These are phyloP conservation scores for Pouteria glomerata DNA, from an alignment of 148 eudicot species.

Conservation along the genomic window DNA sequence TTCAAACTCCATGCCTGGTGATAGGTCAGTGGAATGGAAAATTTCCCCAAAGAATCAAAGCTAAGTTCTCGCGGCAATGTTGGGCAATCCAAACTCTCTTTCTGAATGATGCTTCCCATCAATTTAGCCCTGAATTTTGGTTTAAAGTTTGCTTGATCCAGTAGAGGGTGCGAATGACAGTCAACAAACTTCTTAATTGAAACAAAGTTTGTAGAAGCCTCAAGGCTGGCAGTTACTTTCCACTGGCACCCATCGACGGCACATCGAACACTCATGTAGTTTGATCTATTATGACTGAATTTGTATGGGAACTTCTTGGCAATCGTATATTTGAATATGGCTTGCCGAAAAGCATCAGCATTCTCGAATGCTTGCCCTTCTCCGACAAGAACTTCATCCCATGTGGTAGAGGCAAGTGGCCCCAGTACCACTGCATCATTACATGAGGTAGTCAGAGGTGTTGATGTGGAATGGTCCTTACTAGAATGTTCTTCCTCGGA, in stretches of 20 bases:
- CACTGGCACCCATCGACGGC: slow-evolving; percentile 2
- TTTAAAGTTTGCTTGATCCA: slow-evolving; percentile 1
- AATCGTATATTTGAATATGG: slow-evolving; percentile 1
- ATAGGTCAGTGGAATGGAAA: slow-evolving; percentile 7
- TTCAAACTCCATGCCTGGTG: slow-evolving; percentile 11
- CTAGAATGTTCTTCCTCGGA: slow-evolving; percentile 4
- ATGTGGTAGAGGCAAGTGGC: not conserved
- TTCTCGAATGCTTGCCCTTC: slow-evolving; percentile 14
- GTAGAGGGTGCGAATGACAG: slow-evolving; percentile 3
- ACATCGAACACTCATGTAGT: slow-evolving; percentile 11
- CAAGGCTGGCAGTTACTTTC: slow-evolving; percentile 6
- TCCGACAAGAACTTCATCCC: slow-evolving; percentile 7
- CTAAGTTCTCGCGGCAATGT: slow-evolving; percentile 8
- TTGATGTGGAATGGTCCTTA: not conserved
- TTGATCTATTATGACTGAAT: not conserved
- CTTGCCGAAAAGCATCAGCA: slow-evolving; percentile 2
- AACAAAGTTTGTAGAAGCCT: slow-evolving; percentile 1
- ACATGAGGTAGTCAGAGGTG: not conserved
- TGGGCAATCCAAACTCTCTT: slow-evolving; percentile 7
- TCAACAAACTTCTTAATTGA: slow-evolving; percentile 10
- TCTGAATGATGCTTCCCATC: slow-evolving; percentile 2
- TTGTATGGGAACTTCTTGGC: slow-evolving; percentile 10
- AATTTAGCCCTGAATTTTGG: slow-evolving; percentile 7
- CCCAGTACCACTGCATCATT: slow-evolving; percentile 4
- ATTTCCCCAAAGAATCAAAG: slow-evolving; percentile 8